Evolutionary conservation across 2,329 filamentous ascomycete species (phyloP).

Genomic region (Ceratocystis cacaofunesta): DNA sequence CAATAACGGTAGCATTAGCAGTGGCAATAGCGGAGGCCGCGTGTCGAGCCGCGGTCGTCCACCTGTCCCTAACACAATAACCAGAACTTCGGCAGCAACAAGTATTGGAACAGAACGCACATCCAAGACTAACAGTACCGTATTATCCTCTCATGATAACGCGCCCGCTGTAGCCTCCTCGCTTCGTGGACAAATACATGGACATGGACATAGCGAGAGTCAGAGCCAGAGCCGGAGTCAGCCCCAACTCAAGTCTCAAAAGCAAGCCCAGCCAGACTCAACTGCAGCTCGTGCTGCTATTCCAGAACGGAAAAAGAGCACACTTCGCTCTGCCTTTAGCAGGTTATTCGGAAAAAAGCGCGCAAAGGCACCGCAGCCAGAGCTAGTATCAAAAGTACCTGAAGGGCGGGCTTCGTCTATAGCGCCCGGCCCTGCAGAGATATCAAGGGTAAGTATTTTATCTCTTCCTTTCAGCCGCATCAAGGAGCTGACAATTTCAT

Average conservation of each 20-base stretch:
- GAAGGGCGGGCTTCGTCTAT: neutral
- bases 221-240: neutral
- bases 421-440: neutral
- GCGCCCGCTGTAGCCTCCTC: conserved; percentile 7
- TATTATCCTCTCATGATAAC: neutral
- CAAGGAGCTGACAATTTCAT: neutral
- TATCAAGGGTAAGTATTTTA: neutral
- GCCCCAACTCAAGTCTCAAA: neutral
- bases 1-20: neutral
- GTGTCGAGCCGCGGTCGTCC: conserved; percentile 4
- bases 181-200: neutral
- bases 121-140: conserved; percentile 8
- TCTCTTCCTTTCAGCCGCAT: too few species aligned
- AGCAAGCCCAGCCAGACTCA: conserved; percentile 19
- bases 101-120: conserved; percentile 11
- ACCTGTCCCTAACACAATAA: conserved; percentile 9
- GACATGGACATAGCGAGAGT: neutral
- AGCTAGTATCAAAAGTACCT: conserved; percentile 19
- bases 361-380: conserved; percentile 21
- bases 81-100: conserved; percentile 12
- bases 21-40: neutral
- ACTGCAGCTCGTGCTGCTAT: conserved; percentile 14
- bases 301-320: conserved; percentile 43
- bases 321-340: conserved; percentile 39
- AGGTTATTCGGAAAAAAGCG: conserved; percentile 46